Evolutionary conservation across 129 eudicot genomes (phyloP).

Genomic region (Flaveria brownii): DNA sequence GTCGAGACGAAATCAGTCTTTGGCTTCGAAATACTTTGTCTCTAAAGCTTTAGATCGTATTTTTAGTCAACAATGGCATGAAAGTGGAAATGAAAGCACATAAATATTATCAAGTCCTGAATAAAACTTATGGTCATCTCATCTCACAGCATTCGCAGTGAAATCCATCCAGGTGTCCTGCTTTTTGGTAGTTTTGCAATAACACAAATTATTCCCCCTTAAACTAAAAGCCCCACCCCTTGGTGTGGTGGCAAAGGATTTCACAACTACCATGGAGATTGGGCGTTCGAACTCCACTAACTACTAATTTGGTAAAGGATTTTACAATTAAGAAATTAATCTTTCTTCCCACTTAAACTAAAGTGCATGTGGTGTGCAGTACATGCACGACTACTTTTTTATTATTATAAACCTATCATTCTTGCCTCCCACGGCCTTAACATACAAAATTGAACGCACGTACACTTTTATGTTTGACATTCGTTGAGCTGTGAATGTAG

Average conservation of each 20-base stretch:
- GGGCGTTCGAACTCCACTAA: no score
- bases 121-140: neutral
- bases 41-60: no score
- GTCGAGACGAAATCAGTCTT: no score
- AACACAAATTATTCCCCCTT: neutral
- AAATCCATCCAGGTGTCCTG: neutral
- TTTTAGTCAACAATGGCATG: no score
- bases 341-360: no score
- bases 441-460: neutral
- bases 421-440: neutral
- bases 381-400: neutral
- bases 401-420: conserved; percentile 4
- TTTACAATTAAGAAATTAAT: no score
- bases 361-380: neutral
- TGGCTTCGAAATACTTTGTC: no score
- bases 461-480: neutral
- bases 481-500: neutral
- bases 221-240: no score
- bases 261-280: no score
- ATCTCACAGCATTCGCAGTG: neutral
- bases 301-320: no score
- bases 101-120: neutral
- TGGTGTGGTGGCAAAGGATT: no score
- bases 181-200: neutral
- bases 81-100: neutral